Percentiles rank a stretch among this genome's conserved stretches.
Conservation (phyloP, 148 eudicot genomes). For the Rhododendron vialii region DNA sequence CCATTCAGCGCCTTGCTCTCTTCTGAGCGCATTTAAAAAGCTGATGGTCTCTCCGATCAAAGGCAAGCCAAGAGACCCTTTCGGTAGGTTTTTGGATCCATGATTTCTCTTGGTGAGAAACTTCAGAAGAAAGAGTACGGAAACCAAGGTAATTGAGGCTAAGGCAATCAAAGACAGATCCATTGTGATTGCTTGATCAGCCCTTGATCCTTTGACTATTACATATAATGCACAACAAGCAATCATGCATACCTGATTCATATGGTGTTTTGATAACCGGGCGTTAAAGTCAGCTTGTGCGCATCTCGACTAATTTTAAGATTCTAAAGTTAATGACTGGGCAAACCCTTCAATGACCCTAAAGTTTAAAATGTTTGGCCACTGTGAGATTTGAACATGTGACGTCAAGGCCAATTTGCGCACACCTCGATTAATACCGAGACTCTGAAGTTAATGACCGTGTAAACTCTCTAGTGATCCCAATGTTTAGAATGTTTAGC, state of each 20-base stretch:
- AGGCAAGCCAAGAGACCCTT: conserved; percentile 22
- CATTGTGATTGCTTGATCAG: not conserved
- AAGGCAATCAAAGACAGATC: conserved; percentile 10
- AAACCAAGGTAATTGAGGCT: conserved; percentile 9
- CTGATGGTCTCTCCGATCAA: conserved; percentile 21
- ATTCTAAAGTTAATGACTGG: no score
- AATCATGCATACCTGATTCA: not conserved
- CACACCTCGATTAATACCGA: no score
- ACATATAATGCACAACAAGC: not conserved
- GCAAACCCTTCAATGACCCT: no score
- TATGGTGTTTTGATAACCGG: not conserved
- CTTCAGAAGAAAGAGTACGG: conserved; percentile 3
- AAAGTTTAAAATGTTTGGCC: no score
- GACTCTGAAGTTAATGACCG: no score
- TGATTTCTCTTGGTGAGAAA: not conserved
- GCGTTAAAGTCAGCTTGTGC: no score
- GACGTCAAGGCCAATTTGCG: no score
- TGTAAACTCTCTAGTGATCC: no score
- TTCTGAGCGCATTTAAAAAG: conserved; percentile 17
- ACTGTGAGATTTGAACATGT: no score
- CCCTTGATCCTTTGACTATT: not conserved
- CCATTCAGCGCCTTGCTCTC: conserved; percentile 8
- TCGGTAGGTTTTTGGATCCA: conserved; percentile 8
- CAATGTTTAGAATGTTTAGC: no score
- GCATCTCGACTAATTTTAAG: no score